phyloP scores from a whole-genome alignment of 352 stramenopile species.

The Phytophthora rubi region DNA sequence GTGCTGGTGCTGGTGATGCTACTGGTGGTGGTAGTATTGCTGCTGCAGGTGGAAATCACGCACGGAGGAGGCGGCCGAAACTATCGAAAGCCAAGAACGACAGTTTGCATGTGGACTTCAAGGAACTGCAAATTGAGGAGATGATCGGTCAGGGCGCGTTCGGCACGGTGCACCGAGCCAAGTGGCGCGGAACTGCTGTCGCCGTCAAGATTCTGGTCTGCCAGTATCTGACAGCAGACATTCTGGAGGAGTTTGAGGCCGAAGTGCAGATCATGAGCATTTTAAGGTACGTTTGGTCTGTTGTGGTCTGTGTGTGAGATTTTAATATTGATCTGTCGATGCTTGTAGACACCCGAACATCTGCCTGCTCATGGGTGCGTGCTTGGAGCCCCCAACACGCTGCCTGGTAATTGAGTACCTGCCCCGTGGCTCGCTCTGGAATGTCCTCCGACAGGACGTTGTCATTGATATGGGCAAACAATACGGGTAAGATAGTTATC shows the following conservation, averaged over 20 bases:
- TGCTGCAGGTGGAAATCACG: slow-evolving; percentile 15
- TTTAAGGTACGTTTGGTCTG: slow-evolving; percentile 52
- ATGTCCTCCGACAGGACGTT: slow-evolving; percentile 83
- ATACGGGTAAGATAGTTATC: slow-evolving; percentile 52
- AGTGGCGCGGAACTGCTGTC: slow-evolving; percentile 76
- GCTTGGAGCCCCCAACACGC: slow-evolving; percentile 75
- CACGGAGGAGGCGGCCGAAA: slow-evolving; percentile 39
- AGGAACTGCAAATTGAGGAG: slow-evolving; percentile 77
- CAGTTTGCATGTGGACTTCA: slow-evolving; percentile 83
- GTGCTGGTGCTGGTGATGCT: no score
- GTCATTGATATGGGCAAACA: slow-evolving; percentile 77
- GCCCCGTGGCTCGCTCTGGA: slow-evolving; percentile 82
- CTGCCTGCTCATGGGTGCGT: slow-evolving; percentile 85
- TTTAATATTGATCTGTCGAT: not conserved
- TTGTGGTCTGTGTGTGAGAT: not conserved
- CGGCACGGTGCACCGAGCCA: slow-evolving; percentile 77
- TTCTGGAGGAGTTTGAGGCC: slow-evolving; percentile 88
- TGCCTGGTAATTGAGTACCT: slow-evolving; percentile 90
- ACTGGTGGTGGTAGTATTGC: not conserved
- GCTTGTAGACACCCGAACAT: slow-evolving; percentile 84
- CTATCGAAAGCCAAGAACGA: slow-evolving; percentile 69
- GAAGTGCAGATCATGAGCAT: slow-evolving; percentile 93
- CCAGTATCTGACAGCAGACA: slow-evolving; percentile 81
- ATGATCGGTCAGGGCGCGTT: slow-evolving; percentile 89
- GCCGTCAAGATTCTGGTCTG: slow-evolving; percentile 89